Evolutionary conservation across 225 moss, liverwort and hornwort genomes (phyloP), one percentile per base, ranked within the genome.

Genomic region (Physcomitrellopsis africana): DNA sequence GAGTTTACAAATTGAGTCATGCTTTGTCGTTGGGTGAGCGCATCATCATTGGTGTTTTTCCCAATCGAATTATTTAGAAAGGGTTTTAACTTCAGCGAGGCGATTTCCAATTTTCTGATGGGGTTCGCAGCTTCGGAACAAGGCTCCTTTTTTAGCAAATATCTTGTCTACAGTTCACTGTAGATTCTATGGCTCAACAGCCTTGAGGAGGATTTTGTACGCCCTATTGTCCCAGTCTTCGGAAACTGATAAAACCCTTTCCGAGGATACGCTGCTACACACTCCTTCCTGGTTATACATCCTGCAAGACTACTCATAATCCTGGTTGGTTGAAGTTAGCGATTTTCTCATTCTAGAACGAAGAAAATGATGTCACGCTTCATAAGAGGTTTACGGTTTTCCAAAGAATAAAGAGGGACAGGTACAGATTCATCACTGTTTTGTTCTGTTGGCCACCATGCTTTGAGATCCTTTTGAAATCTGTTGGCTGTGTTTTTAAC

Each of bases 1-100:
- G 84, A 84, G 58, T 63, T 84, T 19, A 75, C 71, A 46, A 81
- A 63, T 72, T 84, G 59, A 47, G 6, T 67, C 60, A 57, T 47
- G 65, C 55, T 56, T 22, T 43, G 57, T 56, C 59, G 43, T 27
- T 43, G 62, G n/a, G 72, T 72, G 70, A 43, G 68, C 11, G 15
- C 44, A 51, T 73, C 41, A 16, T 51, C 26, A n/a, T 63, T 26
- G 63, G 12, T 4, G 51, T 51, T 67, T 63, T 26, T 45, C 51
- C 20, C 63, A 37, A 37, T 7, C 67, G 68, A 23, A 9, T 15
- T 37, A 53, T 77, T 67, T 72, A 73, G 68, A 72, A 57, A 67
- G 14, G 49, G 46, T 72, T 55, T 51, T 76, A 22, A 48, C 46
- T 76, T 10, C 58, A 7, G 11, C 58, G 76, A 59, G 76, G 67